Conservation (phyloP, 805 yeast species). For the Ogataea wickerhamii region DNA sequence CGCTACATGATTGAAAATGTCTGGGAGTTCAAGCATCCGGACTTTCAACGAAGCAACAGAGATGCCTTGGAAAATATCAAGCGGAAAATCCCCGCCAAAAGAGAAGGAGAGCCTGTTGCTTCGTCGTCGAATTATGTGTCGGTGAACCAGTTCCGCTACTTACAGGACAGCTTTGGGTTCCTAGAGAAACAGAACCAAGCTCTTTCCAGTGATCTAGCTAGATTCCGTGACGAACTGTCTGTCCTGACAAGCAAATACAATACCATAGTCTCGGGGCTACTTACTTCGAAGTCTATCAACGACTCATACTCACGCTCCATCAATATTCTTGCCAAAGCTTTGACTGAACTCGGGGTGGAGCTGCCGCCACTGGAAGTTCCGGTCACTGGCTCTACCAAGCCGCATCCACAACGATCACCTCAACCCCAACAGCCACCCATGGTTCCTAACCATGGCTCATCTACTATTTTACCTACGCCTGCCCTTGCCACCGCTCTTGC, state of each 20-base stretch:
- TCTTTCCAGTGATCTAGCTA: conserved; percentile 33
- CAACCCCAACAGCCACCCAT: conserved; percentile 1
- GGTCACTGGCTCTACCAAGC: conserved; percentile 19
- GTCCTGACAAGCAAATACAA: conserved; percentile 55
- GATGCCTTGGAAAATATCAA: conserved; percentile 84
- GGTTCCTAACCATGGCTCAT: neutral
- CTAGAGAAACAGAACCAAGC: conserved; percentile 28
- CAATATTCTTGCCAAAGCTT: conserved; percentile 44
- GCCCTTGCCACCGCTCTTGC: conserved; percentile 1
- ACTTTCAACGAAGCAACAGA: conserved; percentile 69
- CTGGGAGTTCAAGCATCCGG: conserved; percentile 96
- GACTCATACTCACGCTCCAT: conserved; percentile 56
- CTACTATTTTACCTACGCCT: conserved; percentile 2
- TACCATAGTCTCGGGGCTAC: conserved; percentile 57
- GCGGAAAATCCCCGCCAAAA: conserved; percentile 63
- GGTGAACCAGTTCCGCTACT: conserved; percentile 21
- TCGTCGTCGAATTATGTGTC: conserved; percentile 18
- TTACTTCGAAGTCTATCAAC: conserved; percentile 52
- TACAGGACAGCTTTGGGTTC: conserved; percentile 29
- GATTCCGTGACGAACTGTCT: conserved; percentile 35
- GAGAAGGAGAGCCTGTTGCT: conserved; percentile 19
- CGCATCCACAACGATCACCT: conserved; percentile 5
- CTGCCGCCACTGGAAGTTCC: conserved; percentile 64
- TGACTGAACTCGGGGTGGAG: conserved; percentile 59
- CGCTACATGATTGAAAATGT: conserved; percentile 58